These are phyloP conservation scores for Fusarium praegraminearum DNA, from an alignment of 2,329 filamentous ascomycete genomes.

Conservation along the genomic window DNA sequence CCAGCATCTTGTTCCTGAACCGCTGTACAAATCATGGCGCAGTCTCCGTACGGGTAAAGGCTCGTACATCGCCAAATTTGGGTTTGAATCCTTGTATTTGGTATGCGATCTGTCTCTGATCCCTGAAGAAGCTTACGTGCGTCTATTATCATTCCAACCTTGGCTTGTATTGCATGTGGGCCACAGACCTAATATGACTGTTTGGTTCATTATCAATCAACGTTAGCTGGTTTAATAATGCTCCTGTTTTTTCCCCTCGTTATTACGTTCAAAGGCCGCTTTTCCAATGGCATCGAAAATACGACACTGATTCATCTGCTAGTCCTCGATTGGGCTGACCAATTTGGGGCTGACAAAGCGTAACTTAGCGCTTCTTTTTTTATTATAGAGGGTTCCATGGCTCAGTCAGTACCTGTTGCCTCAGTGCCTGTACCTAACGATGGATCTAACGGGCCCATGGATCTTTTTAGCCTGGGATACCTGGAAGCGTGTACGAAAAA, in stretches of 20 bases:
- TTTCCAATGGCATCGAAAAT: slow-evolving; percentile 17
- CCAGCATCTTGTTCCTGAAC: slow-evolving; percentile 27
- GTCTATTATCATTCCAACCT: slow-evolving; percentile 5
- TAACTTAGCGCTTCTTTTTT: slow-evolving; percentile 34
- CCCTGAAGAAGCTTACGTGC: slow-evolving; percentile 22
- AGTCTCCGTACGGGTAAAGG: background rate
- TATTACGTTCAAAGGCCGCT: slow-evolving; percentile 1
- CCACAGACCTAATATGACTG: background rate
- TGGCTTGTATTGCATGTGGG: background rate
- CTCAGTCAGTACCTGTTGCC: slow-evolving; percentile 3
- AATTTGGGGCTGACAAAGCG: slow-evolving; percentile 35
- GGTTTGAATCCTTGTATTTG: slow-evolving; percentile 22
- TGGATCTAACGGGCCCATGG: slow-evolving; percentile 17
- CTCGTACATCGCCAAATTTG: slow-evolving; percentile 15
- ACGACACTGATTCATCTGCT: slow-evolving; percentile 31
- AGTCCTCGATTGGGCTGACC: slow-evolving; percentile 14
- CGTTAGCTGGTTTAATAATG: background rate
- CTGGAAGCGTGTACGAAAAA: background rate
- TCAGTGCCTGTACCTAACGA: slow-evolving; percentile 18
- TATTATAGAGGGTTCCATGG: slow-evolving; percentile 32
- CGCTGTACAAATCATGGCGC: slow-evolving; percentile 34
- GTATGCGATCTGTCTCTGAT: slow-evolving; percentile 32
- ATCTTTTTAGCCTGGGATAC: slow-evolving; percentile 7
- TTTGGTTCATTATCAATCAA: background rate
- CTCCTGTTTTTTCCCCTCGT: background rate